Percentiles rank a stretch among this genome's conserved stretches.
Evolutionary conservation across 768 basidiomycete species (phyloP).

Genomic region (Candolleomyces aberdarensis): DNA sequence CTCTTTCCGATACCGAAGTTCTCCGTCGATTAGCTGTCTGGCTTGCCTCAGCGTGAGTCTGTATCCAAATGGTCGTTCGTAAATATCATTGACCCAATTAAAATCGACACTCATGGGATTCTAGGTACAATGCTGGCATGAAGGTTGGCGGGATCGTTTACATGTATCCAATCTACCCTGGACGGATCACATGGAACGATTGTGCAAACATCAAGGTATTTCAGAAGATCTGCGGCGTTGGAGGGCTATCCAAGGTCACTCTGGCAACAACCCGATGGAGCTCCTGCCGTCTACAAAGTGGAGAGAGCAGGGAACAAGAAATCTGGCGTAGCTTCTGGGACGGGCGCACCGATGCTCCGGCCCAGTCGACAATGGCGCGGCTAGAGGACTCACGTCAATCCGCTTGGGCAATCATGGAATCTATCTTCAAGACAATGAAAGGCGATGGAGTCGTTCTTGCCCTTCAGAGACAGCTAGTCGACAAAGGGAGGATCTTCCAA

Average conservation of each 20-base stretch:
- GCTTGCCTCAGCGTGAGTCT: background rate
- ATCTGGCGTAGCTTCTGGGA: background rate
- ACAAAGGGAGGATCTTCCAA: background rate
- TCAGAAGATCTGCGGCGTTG: constrained; percentile 6
- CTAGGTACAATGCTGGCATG: background rate
- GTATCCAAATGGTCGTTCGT: background rate
- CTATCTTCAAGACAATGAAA: background rate
- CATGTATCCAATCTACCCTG: constrained; percentile 5
- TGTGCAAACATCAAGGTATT: constrained; percentile 1
- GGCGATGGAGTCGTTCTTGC: background rate
- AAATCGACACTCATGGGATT: background rate
- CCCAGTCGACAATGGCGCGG: background rate
- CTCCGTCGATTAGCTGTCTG: background rate
- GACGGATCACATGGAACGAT: background rate
- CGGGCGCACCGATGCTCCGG: background rate
- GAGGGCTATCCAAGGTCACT: background rate
- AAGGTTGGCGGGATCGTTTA: background rate
- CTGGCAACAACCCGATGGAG: constrained; percentile 4
- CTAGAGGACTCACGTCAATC: background rate
- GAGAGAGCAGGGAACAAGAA: background rate
- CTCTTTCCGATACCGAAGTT: background rate
- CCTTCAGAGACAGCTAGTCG: background rate
- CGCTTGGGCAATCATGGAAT: background rate
- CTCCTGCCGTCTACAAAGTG: background rate
- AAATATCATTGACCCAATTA: background rate